Evolutionary conservation across 495 filamentous ascomycete species (phyloP).

Genomic region (Hypoxylon fragiforme): DNA sequence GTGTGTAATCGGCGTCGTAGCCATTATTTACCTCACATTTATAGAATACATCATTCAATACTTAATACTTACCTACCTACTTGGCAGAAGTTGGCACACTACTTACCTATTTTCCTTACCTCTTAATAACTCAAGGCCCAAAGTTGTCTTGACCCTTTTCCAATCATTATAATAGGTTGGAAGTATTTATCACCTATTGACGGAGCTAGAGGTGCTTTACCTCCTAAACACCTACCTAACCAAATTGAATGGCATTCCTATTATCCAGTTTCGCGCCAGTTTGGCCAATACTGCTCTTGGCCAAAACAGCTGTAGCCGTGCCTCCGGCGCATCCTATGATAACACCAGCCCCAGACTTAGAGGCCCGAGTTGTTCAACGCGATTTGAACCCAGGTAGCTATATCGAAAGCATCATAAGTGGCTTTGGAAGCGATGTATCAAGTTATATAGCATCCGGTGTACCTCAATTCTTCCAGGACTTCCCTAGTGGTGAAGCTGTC

Average conservation of each 20-base stretch:
- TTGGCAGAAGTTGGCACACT: too few species aligned
- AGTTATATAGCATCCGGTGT: conserved; percentile 65
- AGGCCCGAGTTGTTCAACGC: conserved; percentile 40
- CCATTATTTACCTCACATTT: too few species aligned
- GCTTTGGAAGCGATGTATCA: conserved; percentile 54
- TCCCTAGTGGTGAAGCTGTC: conserved; percentile 64
- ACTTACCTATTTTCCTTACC: too few species aligned
- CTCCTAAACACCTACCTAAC: conserved; percentile 1
- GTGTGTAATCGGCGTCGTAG: too few species aligned
- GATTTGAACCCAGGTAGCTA: conserved; percentile 48
- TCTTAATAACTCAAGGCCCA: too few species aligned
- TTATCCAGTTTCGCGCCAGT: not conserved
- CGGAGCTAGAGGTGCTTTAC: too few species aligned
- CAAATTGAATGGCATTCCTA: conserved; percentile 7
- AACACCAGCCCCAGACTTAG: conserved; percentile 48
- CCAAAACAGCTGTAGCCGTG: conserved; percentile 18
- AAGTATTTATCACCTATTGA: too few species aligned
- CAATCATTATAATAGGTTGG: not conserved
- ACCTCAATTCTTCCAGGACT: conserved; percentile 67
- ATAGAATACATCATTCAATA: too few species aligned
- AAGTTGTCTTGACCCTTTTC: not conserved
- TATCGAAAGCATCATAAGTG: conserved; percentile 50
- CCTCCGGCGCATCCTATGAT: conserved; percentile 49
- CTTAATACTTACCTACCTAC: not conserved
- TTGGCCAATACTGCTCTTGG: conserved; percentile 24